Conservation (phyloP, 257 asterid genomes). For the Solanum medicagineum region DNA sequence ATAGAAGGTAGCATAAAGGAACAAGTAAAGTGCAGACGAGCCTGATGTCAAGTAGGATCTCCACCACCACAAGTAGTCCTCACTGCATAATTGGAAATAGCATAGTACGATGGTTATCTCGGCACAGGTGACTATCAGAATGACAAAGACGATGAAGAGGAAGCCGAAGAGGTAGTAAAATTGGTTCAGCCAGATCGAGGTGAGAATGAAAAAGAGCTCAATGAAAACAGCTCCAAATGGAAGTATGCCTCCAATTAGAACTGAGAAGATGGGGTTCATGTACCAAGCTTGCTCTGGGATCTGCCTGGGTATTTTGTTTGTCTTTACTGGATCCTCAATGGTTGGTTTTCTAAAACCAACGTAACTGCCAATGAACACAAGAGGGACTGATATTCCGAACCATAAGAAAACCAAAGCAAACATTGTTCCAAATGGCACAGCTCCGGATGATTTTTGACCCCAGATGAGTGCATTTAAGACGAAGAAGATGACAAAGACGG, state of each 20-base stretch:
- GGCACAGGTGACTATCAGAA: slow-evolving; percentile 66
- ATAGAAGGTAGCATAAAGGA: slow-evolving; percentile 68
- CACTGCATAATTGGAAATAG: slow-evolving; percentile 79
- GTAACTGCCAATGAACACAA: slow-evolving; percentile 59
- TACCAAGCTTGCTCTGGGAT: slow-evolving; percentile 77
- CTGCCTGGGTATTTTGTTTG: slow-evolving; percentile 62
- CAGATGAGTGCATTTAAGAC: slow-evolving; percentile 64
- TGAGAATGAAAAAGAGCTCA: slow-evolving; percentile 71
- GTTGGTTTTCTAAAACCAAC: slow-evolving; percentile 55
- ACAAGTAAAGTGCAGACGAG: slow-evolving; percentile 60
- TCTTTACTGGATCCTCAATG: slow-evolving; percentile 59
- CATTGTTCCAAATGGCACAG: slow-evolving; percentile 75
- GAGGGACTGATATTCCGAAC: slow-evolving; percentile 79
- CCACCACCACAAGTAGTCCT: slow-evolving; percentile 86
- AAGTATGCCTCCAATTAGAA: slow-evolving; percentile 62
- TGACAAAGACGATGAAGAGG: slow-evolving; percentile 62
- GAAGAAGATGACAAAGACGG: slow-evolving; percentile 44
- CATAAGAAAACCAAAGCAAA: slow-evolving; percentile 58
- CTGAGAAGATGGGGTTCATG: slow-evolving; percentile 50
- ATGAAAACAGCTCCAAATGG: slow-evolving; percentile 76
- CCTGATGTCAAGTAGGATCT: slow-evolving; percentile 64
- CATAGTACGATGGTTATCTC: slow-evolving; percentile 67
- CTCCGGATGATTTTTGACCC: slow-evolving; percentile 78
- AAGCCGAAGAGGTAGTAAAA: slow-evolving; percentile 85
- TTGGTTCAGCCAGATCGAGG: slow-evolving; percentile 79